Evolutionary conservation across 2,329 filamentous ascomycete species (phyloP), one percentile per base, ranked within the genome.

Genomic region (Cytospora paraplurivora): DNA sequence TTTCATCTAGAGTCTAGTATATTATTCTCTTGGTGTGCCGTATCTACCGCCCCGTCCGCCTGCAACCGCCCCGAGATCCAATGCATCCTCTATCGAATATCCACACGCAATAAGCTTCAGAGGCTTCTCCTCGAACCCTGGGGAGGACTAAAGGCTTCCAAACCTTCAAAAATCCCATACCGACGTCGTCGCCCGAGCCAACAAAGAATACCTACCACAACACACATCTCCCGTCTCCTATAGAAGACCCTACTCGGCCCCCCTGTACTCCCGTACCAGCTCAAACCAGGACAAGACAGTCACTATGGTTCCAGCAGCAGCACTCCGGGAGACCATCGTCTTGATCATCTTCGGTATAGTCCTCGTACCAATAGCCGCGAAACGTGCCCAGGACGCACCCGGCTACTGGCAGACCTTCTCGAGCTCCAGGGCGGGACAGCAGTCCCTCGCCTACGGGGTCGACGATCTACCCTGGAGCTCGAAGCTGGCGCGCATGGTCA

Each of bases 311-410:
- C 50, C 62, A 11, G 47, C 55, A 32, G 38, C 64, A 12, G 47
- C 57, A 34, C 54, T 66, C 11, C 62, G 64, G 13, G 64, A 66
- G 47, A 66, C 64, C 35, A 51, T 66, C 12, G 27, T 66, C 53
- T 57, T 66, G 37, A 32, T 66, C 62, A 61, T 66, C 41, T 64
- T 66, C 50, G 64, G 64, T 35, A 54, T 66, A 32, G 55, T 66
- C 49, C 64, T 66, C 19, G 64, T 66, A 33, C 64, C 64, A 35
- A 66, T 64, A 57, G 64, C 64, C 38, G 64, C 64, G 19, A 64
- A 64, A 55, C 64, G 64, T 52, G 64, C 64, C 32, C 64, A 66
- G 49, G 53, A 66, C 56, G 64, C 64, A 54, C 64, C 61, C 34
- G 61, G 62, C 53, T 66, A 64, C 50, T 63, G 62, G 64, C 62